A percentile compares a stretch with the other conserved stretches of the same genome.
Evolutionary conservation across 2,329 filamentous ascomycete species (phyloP).

Genomic region (Colletotrichum gloeosporioides): DNA sequence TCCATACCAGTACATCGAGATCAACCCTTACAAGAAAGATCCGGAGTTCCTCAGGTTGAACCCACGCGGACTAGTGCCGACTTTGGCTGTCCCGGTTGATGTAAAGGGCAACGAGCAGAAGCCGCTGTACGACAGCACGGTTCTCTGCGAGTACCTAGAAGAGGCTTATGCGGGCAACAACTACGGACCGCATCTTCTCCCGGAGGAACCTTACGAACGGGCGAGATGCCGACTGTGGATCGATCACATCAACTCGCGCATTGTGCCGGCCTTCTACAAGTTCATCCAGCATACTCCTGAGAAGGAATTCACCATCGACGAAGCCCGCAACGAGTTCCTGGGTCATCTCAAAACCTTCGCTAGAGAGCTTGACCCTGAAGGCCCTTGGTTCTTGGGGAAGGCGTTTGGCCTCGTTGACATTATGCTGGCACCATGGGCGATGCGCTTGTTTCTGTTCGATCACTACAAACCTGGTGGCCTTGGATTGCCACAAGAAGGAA

Average conservation of each 20-base stretch:
- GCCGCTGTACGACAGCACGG: slow-evolving; percentile 74
- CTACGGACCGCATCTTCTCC: slow-evolving; percentile 58
- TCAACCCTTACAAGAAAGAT: slow-evolving; percentile 80
- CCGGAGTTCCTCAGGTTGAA: slow-evolving; percentile 73
- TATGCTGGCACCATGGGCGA: slow-evolving; percentile 74
- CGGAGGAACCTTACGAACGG: slow-evolving; percentile 65
- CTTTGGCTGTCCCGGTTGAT: slow-evolving; percentile 56
- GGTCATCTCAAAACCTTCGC: slow-evolving; percentile 64
- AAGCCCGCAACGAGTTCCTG: slow-evolving; percentile 64
- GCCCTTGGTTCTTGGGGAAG: slow-evolving; percentile 71
- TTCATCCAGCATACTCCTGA: slow-evolving; percentile 60
- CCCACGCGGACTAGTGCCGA: slow-evolving; percentile 77
- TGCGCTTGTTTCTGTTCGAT: slow-evolving; percentile 75
- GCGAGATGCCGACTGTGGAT: slow-evolving; percentile 76
- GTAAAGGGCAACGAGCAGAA: slow-evolving; percentile 42
- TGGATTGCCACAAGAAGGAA: slow-evolving; percentile 42
- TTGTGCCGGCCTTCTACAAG: slow-evolving; percentile 74
- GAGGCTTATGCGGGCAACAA: slow-evolving; percentile 64
- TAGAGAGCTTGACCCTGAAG: slow-evolving; percentile 60
- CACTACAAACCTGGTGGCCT: slow-evolving; percentile 69
- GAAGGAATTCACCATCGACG: slow-evolving; percentile 53
- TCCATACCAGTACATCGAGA: slow-evolving; percentile 77
- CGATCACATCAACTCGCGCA: slow-evolving; percentile 70
- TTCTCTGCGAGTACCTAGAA: slow-evolving; percentile 79
- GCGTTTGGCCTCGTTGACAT: slow-evolving; percentile 73